A percentile compares a stretch with the other conserved stretches of the same genome.
Conservation (phyloP, 805 yeast genomes). For the Sugiyamaella qingdaonensis region DNA sequence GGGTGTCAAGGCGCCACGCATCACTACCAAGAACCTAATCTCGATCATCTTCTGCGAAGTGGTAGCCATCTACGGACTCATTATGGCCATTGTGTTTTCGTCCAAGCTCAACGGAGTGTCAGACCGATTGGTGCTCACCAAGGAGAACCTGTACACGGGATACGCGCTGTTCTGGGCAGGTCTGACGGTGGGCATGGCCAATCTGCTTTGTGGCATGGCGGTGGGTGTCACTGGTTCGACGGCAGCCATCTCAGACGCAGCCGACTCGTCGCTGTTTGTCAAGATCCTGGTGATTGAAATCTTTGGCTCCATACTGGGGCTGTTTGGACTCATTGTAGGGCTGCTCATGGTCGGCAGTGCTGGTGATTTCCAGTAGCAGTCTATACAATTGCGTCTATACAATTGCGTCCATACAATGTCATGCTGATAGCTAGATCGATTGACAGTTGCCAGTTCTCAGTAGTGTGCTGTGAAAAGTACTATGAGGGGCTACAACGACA, state of each 20-base stretch:
- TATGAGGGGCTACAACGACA: too few relatives aligned
- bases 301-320: slow-evolving; percentile 93
- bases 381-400: too few relatives aligned
- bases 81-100: slow-evolving; percentile 95
- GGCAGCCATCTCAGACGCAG: slow-evolving; percentile 98
- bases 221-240: slow-evolving; percentile 98
- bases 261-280: slow-evolving; percentile 90
- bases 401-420: too few relatives aligned
- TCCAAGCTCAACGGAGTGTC: slow-evolving; percentile 72
- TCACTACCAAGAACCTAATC: slow-evolving; percentile 93
- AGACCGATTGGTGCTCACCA: slow-evolving; percentile 59
- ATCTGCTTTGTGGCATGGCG: slow-evolving; percentile 92
- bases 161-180: slow-evolving; percentile 98
- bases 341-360: slow-evolving; percentile 96
- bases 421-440: too few relatives aligned
- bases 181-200: slow-evolving; percentile 86
- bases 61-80: slow-evolving; percentile 96
- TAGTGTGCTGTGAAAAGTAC: too few relatives aligned
- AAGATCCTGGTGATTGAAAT: slow-evolving; percentile 95
- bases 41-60: slow-evolving; percentile 98
- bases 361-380: slow-evolving; percentile 60
- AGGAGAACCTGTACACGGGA: slow-evolving; percentile 83
- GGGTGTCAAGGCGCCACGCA: slow-evolving; percentile 96
- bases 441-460: too few relatives aligned
- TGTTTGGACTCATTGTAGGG: slow-evolving; percentile 97